Percentiles rank a stretch among this genome's conserved stretches.
Conservation (phyloP, 2,329 filamentous ascomycete genomes). For the Colletotrichum graminicola region DNA sequence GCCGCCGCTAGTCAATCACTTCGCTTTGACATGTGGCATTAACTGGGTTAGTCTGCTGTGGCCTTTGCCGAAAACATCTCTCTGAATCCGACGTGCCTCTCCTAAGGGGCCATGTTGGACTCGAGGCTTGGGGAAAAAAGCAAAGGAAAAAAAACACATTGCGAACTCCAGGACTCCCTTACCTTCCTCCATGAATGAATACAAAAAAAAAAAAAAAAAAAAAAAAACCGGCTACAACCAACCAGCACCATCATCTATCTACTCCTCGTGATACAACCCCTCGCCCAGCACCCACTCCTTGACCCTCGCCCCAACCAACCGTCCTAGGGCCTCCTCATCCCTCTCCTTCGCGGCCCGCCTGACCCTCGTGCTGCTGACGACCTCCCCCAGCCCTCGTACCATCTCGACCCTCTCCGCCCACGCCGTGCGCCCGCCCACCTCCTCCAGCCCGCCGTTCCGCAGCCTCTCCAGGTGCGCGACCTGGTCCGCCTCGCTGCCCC, state of each 20-base stretch:
- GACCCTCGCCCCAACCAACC: constrained; percentile 69
- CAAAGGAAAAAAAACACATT: not conserved
- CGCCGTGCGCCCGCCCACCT: constrained; percentile 64
- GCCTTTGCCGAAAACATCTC: too few species aligned
- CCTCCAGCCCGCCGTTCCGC: constrained; percentile 59
- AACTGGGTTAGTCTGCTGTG: not conserved
- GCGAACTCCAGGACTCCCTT: not conserved
- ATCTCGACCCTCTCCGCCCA: constrained; percentile 74
- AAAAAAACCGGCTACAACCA: not conserved
- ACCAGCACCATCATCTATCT: too few species aligned
- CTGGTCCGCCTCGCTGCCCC: constrained; percentile 69
- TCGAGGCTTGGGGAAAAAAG: too few species aligned
- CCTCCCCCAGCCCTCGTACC: constrained; percentile 59
- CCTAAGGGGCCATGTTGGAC: not conserved
- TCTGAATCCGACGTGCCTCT: not conserved
- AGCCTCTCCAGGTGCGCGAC: constrained; percentile 65
- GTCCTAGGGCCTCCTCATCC: constrained; percentile 61
- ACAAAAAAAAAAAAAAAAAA: too few species aligned
- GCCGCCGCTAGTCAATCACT: not conserved
- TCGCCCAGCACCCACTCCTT: constrained; percentile 68
- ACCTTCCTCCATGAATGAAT: too few species aligned
- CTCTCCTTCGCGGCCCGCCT: constrained; percentile 65
- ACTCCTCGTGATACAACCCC: constrained; percentile 65
- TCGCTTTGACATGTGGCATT: too few species aligned
- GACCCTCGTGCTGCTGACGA: constrained; percentile 73